Evolutionary conservation across 2,329 filamentous ascomycete genomes (phyloP).

Genomic region (Rhinocladiella similis): DNA sequence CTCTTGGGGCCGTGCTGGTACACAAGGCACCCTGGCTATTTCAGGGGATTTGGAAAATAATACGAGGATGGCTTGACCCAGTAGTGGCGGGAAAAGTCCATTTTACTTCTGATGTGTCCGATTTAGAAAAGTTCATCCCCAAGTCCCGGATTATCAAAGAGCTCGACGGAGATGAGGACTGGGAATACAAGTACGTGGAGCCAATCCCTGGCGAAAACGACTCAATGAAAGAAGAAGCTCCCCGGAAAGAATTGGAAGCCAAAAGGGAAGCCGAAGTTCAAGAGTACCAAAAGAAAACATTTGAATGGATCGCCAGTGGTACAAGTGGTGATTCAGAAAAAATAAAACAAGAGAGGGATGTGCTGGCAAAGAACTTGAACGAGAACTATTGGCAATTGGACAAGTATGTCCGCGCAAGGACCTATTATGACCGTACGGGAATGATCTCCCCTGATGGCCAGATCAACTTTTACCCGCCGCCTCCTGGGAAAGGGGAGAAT

Average conservation of each 20-base stretch:
- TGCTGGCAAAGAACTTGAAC: slow-evolving; percentile 63
- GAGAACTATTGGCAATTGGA: slow-evolving; percentile 87
- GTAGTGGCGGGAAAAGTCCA: slow-evolving; percentile 32
- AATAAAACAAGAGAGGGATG: slow-evolving; percentile 59
- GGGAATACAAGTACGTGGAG: slow-evolving; percentile 80
- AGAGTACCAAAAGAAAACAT: slow-evolving; percentile 72
- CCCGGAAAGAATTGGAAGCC: slow-evolving; percentile 63
- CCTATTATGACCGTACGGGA: slow-evolving; percentile 80
- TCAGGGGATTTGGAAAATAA: slow-evolving; percentile 97
- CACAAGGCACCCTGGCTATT: slow-evolving; percentile 98
- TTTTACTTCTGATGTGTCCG: slow-evolving; percentile 58
- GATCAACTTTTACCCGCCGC: slow-evolving; percentile 67
- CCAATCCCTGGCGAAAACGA: slow-evolving; percentile 75
- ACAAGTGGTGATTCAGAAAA: slow-evolving; percentile 48
- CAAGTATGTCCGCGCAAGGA: slow-evolving; percentile 78
- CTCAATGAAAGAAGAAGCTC: slow-evolving; percentile 67
- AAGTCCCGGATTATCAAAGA: slow-evolving; percentile 73
- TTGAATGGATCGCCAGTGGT: slow-evolving; percentile 68
- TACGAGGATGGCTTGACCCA: slow-evolving; percentile 93
- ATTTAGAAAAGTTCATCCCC: slow-evolving; percentile 76
- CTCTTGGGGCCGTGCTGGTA: slow-evolving; percentile 81
- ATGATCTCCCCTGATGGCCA: slow-evolving; percentile 67
- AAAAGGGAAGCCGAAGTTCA: slow-evolving; percentile 66
- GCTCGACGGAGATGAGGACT: slow-evolving; percentile 82
- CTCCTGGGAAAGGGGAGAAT: slow-evolving; percentile 16